These are phyloP conservation scores for Boletus semigastroideus DNA, from an alignment of 1,284 basidiomycete genomes.

Conservation along the genomic window DNA sequence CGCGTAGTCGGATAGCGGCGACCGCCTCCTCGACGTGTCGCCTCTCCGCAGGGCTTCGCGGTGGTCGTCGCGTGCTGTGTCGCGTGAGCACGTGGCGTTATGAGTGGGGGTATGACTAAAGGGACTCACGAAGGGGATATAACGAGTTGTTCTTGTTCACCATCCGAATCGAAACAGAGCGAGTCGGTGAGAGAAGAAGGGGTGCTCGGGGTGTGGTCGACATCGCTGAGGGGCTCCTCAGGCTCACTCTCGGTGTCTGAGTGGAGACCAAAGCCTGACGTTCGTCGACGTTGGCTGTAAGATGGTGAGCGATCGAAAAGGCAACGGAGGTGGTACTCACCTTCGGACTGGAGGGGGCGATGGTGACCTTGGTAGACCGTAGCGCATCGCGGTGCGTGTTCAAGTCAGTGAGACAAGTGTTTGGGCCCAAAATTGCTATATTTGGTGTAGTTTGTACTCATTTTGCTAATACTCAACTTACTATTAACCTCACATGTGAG, in stretches of 20 bases:
- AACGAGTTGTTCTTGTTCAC: conserved; percentile 36
- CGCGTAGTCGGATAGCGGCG: conserved; percentile 64
- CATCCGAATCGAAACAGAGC: conserved; percentile 44
- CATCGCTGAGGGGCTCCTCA: conserved; percentile 23
- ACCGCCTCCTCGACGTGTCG: conserved; percentile 64
- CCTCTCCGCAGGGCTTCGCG: conserved; percentile 42
- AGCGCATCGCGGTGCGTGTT: conserved; percentile 46
- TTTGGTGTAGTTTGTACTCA: no score
- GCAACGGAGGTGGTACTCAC: conserved; percentile 31
- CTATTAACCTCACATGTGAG: no score
- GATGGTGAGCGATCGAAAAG: background rate
- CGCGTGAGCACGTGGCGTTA: background rate
- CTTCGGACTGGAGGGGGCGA: conserved; percentile 59
- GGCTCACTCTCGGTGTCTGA: conserved; percentile 45
- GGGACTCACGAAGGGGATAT: conserved; percentile 35
- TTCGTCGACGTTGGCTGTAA: conserved; percentile 16
- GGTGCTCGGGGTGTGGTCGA: conserved; percentile 22
- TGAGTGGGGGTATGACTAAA: background rate
- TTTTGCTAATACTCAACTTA: no score
- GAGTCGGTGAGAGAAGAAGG: conserved; percentile 34
- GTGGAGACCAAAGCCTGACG: conserved; percentile 55
- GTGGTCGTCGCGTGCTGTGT: conserved; percentile 25
- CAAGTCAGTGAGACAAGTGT: background rate
- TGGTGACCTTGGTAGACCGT: conserved; percentile 57
- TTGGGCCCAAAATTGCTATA: no score